A percentile compares a stretch with the other conserved stretches of the same genome.
Evolutionary conservation across 805 yeast species (phyloP).

Genomic region (Saccharomycopsis sp.): DNA sequence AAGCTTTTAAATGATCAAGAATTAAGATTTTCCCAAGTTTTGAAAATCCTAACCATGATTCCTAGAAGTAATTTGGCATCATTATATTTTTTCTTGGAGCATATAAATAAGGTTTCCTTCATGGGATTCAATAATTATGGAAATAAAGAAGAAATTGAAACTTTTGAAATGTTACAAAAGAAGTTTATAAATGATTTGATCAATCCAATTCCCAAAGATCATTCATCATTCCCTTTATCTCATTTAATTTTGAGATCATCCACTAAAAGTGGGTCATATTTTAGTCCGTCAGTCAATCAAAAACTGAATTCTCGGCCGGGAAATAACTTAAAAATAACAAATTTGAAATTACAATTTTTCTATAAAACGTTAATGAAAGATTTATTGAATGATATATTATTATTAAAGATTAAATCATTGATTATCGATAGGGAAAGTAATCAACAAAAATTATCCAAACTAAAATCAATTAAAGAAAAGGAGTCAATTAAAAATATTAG

Average conservation of each 20-base stretch:
- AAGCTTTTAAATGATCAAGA: neutral
- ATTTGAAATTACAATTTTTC: conserved; percentile 13
- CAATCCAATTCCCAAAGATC: neutral
- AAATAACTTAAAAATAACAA: conserved; percentile 2
- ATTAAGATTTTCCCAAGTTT: conserved; percentile 8
- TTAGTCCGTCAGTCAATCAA: neutral
- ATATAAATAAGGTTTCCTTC: conserved; percentile 10
- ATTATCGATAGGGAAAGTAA: conserved; percentile 10
- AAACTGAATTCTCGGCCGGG: no score
- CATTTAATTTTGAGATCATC: conserved; percentile 23
- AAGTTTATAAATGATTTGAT: conserved; percentile 12
- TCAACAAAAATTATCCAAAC: conserved; percentile 4
- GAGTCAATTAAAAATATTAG: conserved; percentile 8
- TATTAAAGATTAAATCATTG: neutral
- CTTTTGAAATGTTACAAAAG: conserved; percentile 5
- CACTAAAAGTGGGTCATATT: neutral
- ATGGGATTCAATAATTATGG: conserved; percentile 5
- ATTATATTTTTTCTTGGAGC: conserved; percentile 19
- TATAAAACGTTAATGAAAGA: conserved; percentile 10
- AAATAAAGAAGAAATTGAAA: conserved; percentile 6
- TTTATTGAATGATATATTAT: conserved; percentile 1
- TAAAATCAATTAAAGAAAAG: conserved; percentile 10
- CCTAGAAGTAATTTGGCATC: conserved; percentile 25
- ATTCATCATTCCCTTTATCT: conserved; percentile 20
- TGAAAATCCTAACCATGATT: conserved; percentile 20